These are phyloP conservation scores for Rhododendron vialii DNA, from an alignment of 148 eudicot genomes.

Conservation along the genomic window DNA sequence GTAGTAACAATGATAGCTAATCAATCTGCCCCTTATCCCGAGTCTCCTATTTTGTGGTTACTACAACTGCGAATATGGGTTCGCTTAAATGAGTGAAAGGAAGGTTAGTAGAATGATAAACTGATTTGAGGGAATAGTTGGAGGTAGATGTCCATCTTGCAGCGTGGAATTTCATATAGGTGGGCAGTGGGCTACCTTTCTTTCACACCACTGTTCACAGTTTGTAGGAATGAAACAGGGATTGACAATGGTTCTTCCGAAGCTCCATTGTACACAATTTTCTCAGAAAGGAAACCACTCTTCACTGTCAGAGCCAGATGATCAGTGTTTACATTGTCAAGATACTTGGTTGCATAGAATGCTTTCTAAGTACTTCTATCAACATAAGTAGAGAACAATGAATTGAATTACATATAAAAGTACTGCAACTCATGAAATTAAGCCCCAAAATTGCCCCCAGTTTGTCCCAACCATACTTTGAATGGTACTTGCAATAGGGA, in stretches of 20 bases:
- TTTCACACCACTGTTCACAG: not conserved
- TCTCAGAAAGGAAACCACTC: not conserved
- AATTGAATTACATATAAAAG: too few species aligned
- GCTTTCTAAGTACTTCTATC: too few species aligned
- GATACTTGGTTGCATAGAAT: too few species aligned
- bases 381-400: too few species aligned
- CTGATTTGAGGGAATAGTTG: not conserved
- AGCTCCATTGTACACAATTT: not conserved
- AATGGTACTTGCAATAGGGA: too few species aligned
- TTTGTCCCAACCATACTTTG: too few species aligned
- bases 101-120: not conserved
- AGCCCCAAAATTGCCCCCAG: too few species aligned
- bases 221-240: not conserved
- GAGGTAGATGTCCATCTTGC: not conserved
- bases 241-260: not conserved
- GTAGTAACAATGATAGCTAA: not conserved
- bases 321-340: not conserved
- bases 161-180: not conserved
- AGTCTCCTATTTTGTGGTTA: not conserved
- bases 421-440: too few species aligned
- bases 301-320: not conserved
- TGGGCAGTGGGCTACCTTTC: not conserved
- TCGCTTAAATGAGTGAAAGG: not conserved
- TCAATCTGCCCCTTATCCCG: not conserved
- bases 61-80: not conserved